phyloP scores from a whole-genome alignment of 305 asterid species.

The Petunia hybrid region DNA sequence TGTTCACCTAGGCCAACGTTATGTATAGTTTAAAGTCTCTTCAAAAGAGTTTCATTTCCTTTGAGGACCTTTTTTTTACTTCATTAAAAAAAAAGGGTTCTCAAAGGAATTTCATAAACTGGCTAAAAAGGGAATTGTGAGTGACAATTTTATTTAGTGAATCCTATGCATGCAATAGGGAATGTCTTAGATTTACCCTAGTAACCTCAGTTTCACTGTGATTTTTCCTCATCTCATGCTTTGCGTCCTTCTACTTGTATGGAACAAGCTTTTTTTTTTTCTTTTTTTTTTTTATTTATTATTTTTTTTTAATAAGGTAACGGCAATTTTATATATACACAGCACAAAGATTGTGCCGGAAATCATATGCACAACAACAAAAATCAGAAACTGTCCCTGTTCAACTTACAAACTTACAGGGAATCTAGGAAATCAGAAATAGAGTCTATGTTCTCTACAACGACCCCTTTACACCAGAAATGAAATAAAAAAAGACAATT shows the following conservation, averaged over 20 bases:
- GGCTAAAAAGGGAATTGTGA: not conserved
- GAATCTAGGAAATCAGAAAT: too few species aligned
- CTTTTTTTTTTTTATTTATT: too few species aligned
- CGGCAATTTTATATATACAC: too few species aligned
- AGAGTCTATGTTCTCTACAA: too few species aligned
- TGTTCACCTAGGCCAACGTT: not conserved
- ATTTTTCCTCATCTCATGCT: not conserved
- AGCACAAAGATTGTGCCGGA: too few species aligned
- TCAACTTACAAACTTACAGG: too few species aligned
- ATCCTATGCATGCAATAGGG: not conserved
- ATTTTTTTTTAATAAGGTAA: too few species aligned
- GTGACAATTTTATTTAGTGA: not conserved
- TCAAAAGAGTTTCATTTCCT: not conserved
- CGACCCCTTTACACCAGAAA: too few species aligned
- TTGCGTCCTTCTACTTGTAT: not conserved
- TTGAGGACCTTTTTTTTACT: too few species aligned
- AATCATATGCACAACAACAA: too few species aligned
- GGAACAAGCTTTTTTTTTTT: not conserved
- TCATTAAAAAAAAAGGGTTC: not conserved
- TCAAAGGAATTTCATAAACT: not conserved
- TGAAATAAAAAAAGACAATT: too few species aligned
- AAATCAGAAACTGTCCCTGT: too few species aligned
- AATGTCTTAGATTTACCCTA: not conserved
- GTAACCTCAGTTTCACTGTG: not conserved
- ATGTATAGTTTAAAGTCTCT: not conserved